phyloP scores from a whole-genome alignment of 2,329 filamentous ascomycete species.

The Fusarium nelsonii region DNA sequence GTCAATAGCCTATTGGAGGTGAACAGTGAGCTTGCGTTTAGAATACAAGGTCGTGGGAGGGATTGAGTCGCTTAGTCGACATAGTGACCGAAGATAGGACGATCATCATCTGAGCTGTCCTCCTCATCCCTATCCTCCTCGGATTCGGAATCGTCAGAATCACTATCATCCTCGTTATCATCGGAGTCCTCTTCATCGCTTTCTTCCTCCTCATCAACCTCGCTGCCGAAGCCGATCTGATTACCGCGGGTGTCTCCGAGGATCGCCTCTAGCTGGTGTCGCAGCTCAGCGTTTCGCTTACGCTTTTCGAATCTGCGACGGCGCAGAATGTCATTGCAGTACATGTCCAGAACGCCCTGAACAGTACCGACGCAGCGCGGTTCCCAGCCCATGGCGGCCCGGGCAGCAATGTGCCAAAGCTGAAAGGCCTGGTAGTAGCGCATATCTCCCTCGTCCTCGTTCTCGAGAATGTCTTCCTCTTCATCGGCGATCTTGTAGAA shows the following conservation, averaged over 20 bases:
- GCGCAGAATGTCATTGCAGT: constrained; percentile 30
- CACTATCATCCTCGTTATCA: not conserved
- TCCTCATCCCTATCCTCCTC: not conserved
- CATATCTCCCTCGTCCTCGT: constrained; percentile 4
- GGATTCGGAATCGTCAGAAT: not conserved
- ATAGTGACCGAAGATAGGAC: constrained; percentile 7
- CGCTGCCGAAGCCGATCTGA: constrained; percentile 5
- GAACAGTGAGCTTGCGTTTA: not conserved
- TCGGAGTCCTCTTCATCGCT: not conserved
- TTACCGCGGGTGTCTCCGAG: constrained; percentile 27
- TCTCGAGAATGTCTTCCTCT: constrained; percentile 6
- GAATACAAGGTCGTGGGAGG: not conserved
- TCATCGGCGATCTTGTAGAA: constrained; percentile 24
- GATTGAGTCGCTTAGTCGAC: not conserved
- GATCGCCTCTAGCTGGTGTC: constrained; percentile 18
- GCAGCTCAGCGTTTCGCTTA: constrained; percentile 11
- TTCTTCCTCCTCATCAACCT: constrained; percentile 3
- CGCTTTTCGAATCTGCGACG: constrained; percentile 14
- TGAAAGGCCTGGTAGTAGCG: constrained; percentile 26
- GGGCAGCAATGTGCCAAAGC: constrained; percentile 36
- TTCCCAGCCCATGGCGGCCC: constrained; percentile 36
- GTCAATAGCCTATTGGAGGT: not conserved
- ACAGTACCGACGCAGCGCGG: not conserved
- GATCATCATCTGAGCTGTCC: constrained; percentile 1
- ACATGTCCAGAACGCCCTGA: constrained; percentile 14